Evolutionary conservation across 2,329 filamentous ascomycete genomes (phyloP).

Genomic region (Hypocrella siamensis): DNA sequence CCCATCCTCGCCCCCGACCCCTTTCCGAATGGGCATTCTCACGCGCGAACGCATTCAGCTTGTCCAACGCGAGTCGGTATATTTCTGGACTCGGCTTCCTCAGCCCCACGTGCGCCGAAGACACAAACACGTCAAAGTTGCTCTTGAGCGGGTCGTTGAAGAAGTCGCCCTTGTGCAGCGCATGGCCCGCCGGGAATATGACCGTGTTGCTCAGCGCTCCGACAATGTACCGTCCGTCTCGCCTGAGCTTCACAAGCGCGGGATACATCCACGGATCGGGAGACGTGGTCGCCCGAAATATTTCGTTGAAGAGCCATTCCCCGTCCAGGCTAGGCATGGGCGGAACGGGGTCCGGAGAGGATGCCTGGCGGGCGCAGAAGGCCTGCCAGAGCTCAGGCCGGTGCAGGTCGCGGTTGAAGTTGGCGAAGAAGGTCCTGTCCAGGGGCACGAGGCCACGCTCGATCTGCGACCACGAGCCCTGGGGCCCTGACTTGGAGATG

Average conservation of each 20-base stretch:
- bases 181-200: conserved; percentile 63
- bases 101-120: conserved; percentile 71
- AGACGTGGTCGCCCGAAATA: conserved; percentile 60
- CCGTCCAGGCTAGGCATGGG: conserved; percentile 60
- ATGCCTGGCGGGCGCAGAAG: conserved; percentile 36
- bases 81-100: conserved; percentile 76
- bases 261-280: conserved; percentile 84
- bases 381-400: conserved; percentile 50
- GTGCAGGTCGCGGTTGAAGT: conserved; percentile 62
- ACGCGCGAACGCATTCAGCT: conserved; percentile 47
- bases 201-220: conserved; percentile 84
- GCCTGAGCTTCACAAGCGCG: conserved; percentile 54
- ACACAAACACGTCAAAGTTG: conserved; percentile 77
- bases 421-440: conserved; percentile 57
- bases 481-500: conserved; percentile 62
- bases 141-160: conserved; percentile 41
- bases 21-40: conserved; percentile 26
- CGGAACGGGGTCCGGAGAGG: conserved; percentile 30
- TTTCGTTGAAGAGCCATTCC: conserved; percentile 70
- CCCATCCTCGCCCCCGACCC: conserved; percentile 26
- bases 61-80: conserved; percentile 56
- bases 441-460: conserved; percentile 72
- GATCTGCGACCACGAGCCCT: conserved; percentile 76
- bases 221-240: conserved; percentile 50
- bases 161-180: conserved; percentile 38